Conservation (phyloP, 345 rosid species). For the Rhodamnia argentea region DNA sequence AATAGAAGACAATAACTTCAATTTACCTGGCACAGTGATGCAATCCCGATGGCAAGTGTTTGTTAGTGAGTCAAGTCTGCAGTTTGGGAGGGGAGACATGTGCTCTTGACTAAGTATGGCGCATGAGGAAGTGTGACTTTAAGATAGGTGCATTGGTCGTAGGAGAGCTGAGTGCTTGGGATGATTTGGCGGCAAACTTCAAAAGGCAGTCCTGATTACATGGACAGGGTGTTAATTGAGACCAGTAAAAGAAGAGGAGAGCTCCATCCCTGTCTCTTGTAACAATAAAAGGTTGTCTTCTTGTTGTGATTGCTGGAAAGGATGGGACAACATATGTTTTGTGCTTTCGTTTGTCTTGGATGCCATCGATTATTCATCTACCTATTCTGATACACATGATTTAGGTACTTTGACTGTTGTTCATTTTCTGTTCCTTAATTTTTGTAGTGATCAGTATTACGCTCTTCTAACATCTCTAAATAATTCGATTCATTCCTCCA, state of each 20-base stretch:
- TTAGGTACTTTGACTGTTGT: accelerated
- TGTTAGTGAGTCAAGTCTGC: background rate
- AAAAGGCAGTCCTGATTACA: background rate
- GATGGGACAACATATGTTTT: background rate
- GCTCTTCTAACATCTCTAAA: background rate
- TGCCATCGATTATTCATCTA: accelerated
- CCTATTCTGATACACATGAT: background rate
- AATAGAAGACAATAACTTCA: background rate
- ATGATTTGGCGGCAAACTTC: background rate
- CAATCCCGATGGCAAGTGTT: background rate
- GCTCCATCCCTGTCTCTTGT: background rate
- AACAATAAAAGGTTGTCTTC: background rate
- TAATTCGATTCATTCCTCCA: background rate
- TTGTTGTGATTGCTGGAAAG: background rate
- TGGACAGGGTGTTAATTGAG: background rate
- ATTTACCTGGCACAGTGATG: background rate
- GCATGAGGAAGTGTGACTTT: background rate
- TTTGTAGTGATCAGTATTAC: background rate
- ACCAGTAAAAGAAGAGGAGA: accelerated
- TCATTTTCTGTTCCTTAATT: accelerated
- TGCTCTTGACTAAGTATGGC: background rate
- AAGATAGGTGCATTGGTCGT: background rate
- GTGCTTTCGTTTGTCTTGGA: background rate
- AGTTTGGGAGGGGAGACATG: background rate
- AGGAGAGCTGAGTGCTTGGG: background rate